These are phyloP conservation scores for Aspergillus nanangensis DNA, from an alignment of 495 filamentous ascomycete genomes.

Conservation along the genomic window DNA sequence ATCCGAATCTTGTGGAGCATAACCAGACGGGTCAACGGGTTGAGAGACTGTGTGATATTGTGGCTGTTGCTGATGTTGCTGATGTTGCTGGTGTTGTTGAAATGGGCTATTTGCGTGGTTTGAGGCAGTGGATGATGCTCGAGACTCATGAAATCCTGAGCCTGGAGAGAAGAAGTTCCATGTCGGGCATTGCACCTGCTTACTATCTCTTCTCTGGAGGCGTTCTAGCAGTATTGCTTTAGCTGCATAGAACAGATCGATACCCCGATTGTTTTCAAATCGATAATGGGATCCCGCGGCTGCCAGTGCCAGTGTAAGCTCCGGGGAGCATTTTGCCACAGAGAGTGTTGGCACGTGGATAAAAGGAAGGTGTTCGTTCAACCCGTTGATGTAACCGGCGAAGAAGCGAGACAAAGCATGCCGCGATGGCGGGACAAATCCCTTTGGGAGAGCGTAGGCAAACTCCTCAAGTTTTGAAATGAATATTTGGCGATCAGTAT, in stretches of 20 bases:
- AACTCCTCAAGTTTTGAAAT: constrained; percentile 62
- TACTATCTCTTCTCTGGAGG: constrained; percentile 41
- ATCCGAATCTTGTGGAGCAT: constrained; percentile 41
- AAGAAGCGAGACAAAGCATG: constrained; percentile 44
- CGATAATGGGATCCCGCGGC: constrained; percentile 50
- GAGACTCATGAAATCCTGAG: constrained; percentile 34
- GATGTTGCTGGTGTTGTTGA: constrained; percentile 30
- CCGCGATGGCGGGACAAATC: constrained; percentile 55
- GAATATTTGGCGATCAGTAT: constrained; percentile 57
- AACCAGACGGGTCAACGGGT: constrained; percentile 30
- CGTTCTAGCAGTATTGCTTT: constrained; percentile 45
- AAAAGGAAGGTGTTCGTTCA: constrained; percentile 48
- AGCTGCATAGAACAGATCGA: constrained; percentile 65
- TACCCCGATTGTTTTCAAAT: constrained; percentile 62
- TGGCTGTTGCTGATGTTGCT: constrained; percentile 23
- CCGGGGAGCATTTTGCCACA: constrained; percentile 38
- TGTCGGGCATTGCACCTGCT: constrained; percentile 37
- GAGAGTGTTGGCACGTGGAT: constrained; percentile 46
- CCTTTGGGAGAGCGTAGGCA: constrained; percentile 58
- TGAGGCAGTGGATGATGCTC: constrained; percentile 36
- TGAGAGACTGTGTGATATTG: constrained; percentile 17
- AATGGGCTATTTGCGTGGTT: constrained; percentile 38
- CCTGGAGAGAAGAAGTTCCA: constrained; percentile 41
- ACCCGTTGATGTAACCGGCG: constrained; percentile 45
- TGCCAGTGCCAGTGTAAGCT: constrained; percentile 43